These are phyloP conservation scores for Arxiozyma bovina DNA, from an alignment of 1,139 yeast genomes.

Conservation along the genomic window DNA sequence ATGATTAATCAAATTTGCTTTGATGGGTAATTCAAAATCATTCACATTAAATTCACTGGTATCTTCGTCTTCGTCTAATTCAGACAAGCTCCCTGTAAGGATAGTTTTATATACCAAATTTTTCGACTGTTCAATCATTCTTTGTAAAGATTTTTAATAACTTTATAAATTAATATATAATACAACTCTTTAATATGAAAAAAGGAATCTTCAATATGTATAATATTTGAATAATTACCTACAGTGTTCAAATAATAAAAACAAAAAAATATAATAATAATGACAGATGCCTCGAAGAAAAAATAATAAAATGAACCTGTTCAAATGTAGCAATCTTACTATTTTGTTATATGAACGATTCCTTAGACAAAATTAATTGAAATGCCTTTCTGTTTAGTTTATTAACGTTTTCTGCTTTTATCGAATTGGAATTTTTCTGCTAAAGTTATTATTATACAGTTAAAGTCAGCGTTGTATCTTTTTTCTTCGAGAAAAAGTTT, in stretches of 20 bases:
- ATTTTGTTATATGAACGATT: no score
- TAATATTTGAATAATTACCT: neutral
- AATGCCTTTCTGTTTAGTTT: no score
- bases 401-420: no score
- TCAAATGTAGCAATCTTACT: no score
- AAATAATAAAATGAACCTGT: neutral
- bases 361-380: neutral
- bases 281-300: neutral
- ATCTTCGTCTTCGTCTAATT: slow-evolving; percentile 13
- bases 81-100: slow-evolving; percentile 9
- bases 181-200: neutral
- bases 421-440: neutral
- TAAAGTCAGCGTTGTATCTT: neutral
- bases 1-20: slow-evolving; percentile 11
- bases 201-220: neutral
- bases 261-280: no score
- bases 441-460: no score
- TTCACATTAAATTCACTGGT: neutral
- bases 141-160: neutral
- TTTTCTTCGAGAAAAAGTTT: neutral
- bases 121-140: slow-evolving; percentile 1
- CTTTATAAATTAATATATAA: no score
- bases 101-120: slow-evolving; percentile 4
- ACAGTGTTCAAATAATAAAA: neutral
- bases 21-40: slow-evolving; percentile 24